Evolutionary conservation across 2,329 filamentous ascomycete genomes (phyloP).

Genomic region (Curvularia sp.): DNA sequence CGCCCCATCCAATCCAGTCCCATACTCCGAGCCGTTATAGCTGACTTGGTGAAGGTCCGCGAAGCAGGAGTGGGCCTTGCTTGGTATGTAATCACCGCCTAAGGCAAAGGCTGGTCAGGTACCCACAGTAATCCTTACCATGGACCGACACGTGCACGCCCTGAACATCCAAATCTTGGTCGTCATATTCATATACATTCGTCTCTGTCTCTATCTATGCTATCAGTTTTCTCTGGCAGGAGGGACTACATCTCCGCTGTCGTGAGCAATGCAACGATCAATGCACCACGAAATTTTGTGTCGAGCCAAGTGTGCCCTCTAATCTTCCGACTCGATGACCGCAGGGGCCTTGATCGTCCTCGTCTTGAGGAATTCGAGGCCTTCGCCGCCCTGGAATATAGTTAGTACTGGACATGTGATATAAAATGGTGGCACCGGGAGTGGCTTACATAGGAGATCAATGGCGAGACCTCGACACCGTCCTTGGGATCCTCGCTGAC

Average conservation of each 20-base stretch:
- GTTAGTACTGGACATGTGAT: conserved; percentile 1
- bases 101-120: not conserved
- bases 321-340: conserved; percentile 67
- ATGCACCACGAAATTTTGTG: not conserved
- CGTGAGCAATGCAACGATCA: not conserved
- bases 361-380: conserved; percentile 66
- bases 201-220: conserved; percentile 15
- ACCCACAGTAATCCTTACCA: not conserved
- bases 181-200: conserved; percentile 15
- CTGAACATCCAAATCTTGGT: not conserved
- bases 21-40: not conserved
- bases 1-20: not conserved
- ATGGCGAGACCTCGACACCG: conserved; percentile 88
- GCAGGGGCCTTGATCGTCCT: conserved; percentile 68
- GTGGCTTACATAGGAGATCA: conserved; percentile 90
- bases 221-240: not conserved
- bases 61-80: not conserved
- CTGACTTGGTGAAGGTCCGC: not conserved
- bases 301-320: conserved; percentile 19
- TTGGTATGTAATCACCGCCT: not conserved
- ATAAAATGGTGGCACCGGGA: not conserved
- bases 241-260: not conserved
- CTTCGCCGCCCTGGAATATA: conserved; percentile 64
- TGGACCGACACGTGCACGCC: not conserved
- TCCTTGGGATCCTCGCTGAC: conserved; percentile 62